Conservation (phyloP, 495 filamentous ascomycete species). For the Penicillium parvum region DNA sequence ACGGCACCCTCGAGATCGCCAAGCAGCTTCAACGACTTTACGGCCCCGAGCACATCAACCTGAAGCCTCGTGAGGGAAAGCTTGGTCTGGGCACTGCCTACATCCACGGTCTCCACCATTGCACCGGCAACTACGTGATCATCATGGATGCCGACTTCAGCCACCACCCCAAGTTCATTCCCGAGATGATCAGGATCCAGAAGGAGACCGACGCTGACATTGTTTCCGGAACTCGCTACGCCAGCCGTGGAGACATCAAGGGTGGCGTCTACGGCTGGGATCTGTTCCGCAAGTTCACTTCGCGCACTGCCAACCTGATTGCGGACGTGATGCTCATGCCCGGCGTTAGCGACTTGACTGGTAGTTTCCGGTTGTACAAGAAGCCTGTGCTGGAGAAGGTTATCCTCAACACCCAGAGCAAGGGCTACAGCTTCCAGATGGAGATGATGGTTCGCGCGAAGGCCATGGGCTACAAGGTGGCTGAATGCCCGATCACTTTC, state of each 20-base stretch:
- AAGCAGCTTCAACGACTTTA: slow-evolving; percentile 85
- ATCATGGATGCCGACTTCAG: slow-evolving; percentile 99
- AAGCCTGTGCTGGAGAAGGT: slow-evolving; percentile 83
- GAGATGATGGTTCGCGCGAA: slow-evolving; percentile 93
- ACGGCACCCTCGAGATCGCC: slow-evolving; percentile 87
- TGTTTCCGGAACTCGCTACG: slow-evolving; percentile 92
- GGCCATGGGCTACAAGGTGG: slow-evolving; percentile 83
- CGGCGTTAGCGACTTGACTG: slow-evolving; percentile 94
- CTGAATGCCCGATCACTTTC: slow-evolving; percentile 92
- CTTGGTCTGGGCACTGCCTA: slow-evolving; percentile 96
- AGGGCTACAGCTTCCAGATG: slow-evolving; percentile 99
- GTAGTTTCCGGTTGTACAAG: slow-evolving; percentile 93
- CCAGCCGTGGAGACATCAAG: slow-evolving; percentile 53
- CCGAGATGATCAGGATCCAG: slow-evolving; percentile 77
- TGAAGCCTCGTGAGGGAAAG: slow-evolving; percentile 86
- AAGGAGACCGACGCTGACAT: slow-evolving; percentile 76
- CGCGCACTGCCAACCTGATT: slow-evolving; percentile 86
- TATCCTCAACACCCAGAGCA: slow-evolving; percentile 78
- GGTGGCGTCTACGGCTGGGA: slow-evolving; percentile 98
- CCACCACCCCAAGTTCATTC: slow-evolving; percentile 96
- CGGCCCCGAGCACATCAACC: slow-evolving; percentile 65
- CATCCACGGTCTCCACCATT: slow-evolving; percentile 86
- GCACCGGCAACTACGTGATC: slow-evolving; percentile 87
- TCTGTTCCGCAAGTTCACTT: slow-evolving; percentile 90
- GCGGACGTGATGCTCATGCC: slow-evolving; percentile 91